phyloP scores from a whole-genome alignment of 805 yeast species.

The Candida pseudoglaebosa region DNA sequence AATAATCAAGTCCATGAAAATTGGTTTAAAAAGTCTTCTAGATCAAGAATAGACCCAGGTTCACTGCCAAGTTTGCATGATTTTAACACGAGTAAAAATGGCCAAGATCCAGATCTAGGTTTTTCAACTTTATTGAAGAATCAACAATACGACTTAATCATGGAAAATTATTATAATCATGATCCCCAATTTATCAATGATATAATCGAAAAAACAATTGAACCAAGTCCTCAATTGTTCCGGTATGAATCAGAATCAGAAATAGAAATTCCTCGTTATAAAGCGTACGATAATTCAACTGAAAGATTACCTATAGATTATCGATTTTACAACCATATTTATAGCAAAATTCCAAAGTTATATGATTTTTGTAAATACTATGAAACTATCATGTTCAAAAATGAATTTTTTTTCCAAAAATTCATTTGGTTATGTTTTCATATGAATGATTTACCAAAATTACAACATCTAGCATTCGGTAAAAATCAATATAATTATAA shows the following conservation, averaged over 20 bases:
- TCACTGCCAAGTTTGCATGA: too few species aligned
- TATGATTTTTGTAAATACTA: constrained; percentile 18
- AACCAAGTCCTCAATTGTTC: constrained; percentile 8
- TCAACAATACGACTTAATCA: constrained; percentile 6
- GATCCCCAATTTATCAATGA: constrained; percentile 5
- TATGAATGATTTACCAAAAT: constrained; percentile 23
- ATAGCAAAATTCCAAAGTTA: constrained; percentile 18
- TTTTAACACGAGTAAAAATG: too few species aligned
- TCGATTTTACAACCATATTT: constrained; percentile 12
- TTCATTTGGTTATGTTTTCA: constrained; percentile 36
- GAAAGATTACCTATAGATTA: constrained; percentile 5
- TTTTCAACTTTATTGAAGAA: neutral
- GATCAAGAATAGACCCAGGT: too few species aligned
- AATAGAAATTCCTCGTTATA: constrained; percentile 11
- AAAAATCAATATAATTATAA: constrained; percentile 14
- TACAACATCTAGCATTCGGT: constrained; percentile 3
- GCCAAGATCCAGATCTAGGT: too few species aligned
- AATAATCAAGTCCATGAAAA: neutral
- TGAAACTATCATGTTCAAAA: constrained; percentile 11
- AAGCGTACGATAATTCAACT: constrained; percentile 5
- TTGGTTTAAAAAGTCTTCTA: neutral
- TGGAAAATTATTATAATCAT: constrained; percentile 8
- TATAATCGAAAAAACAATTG: constrained; percentile 9
- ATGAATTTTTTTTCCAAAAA: constrained; percentile 18
- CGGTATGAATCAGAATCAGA: constrained; percentile 6